These are phyloP conservation scores for Exsudoporus floridanus DNA, from an alignment of 1,284 basidiomycete species.

Conservation along the genomic window DNA sequence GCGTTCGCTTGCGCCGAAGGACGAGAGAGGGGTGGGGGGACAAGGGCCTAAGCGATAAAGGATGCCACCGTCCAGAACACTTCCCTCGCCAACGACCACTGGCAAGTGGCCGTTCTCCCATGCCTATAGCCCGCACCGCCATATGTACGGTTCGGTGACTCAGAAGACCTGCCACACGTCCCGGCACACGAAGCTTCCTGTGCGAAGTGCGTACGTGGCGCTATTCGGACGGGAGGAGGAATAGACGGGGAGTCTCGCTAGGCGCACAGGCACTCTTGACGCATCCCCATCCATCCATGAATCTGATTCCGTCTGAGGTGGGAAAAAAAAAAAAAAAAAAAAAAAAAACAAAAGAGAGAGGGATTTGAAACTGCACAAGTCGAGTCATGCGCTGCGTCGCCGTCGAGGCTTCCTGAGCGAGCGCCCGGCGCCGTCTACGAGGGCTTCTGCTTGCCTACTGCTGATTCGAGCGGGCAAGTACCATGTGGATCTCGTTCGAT, in stretches of 20 bases:
- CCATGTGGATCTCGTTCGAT: slow-evolving; percentile 4
- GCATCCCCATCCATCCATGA: not conserved
- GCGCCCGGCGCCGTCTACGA: no score
- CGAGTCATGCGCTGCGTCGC: not conserved
- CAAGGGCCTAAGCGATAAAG: not conserved
- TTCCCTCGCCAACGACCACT: not conserved
- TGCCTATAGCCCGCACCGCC: not conserved
- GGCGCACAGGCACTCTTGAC: not conserved
- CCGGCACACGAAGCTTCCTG: not conserved
- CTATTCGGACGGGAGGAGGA: not conserved
- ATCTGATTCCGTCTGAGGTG: no score
- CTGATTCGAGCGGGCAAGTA: not conserved
- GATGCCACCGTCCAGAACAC: not conserved
- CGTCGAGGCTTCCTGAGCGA: not conserved
- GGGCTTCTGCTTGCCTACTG: no score
- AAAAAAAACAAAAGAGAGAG: not conserved
- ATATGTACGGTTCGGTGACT: not conserved
- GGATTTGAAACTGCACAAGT: no score
- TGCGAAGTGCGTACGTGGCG: not conserved
- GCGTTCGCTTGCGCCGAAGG: not conserved
- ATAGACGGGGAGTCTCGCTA: not conserved
- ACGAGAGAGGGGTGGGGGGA: no score
- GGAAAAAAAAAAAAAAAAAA: not conserved
- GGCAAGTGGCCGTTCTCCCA: not conserved
- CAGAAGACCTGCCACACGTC: not conserved